Conservation (phyloP, 306 rosid genomes). For the Bauhinia variegata region DNA sequence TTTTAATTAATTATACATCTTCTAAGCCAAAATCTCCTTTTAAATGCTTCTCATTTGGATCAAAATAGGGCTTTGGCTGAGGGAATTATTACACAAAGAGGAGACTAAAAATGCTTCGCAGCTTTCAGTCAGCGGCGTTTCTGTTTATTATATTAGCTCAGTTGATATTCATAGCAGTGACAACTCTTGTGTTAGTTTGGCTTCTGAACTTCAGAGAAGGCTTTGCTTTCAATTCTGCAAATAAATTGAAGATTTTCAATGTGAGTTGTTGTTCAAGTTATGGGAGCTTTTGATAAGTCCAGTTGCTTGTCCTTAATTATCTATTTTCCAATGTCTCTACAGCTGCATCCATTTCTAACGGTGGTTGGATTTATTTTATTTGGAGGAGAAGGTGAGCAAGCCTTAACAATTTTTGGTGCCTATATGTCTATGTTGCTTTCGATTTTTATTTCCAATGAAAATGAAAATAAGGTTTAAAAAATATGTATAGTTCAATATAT, state of each 20-base stretch:
- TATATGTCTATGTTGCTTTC: too few species aligned
- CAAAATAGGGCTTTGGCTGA: neutral
- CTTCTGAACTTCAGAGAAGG: conserved; percentile 63
- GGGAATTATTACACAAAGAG: neutral
- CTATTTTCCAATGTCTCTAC: conserved; percentile 13
- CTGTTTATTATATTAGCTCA: conserved; percentile 58
- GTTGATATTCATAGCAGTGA: conserved; percentile 58
- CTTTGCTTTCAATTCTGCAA: conserved; percentile 58
- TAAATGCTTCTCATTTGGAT: neutral
- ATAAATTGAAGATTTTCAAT: conserved; percentile 55
- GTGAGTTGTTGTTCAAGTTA: conserved; percentile 34
- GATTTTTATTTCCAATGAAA: too few species aligned
- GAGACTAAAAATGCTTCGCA: conserved; percentile 41
- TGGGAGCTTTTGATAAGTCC: neutral
- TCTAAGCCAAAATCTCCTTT: neutral
- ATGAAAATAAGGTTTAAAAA: too few species aligned
- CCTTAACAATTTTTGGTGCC: too few species aligned
- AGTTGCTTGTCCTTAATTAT: neutral
- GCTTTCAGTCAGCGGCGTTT: conserved; percentile 54
- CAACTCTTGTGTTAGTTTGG: conserved; percentile 64
- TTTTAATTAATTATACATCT: neutral
- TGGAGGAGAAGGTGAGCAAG: conserved; percentile 71
- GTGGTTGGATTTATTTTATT: conserved; percentile 60
- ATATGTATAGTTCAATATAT: too few species aligned
- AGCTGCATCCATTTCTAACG: conserved; percentile 77